phyloP scores from a whole-genome alignment of 495 filamentous ascomycete genomes.

The Aspergillus avenaceus region DNA sequence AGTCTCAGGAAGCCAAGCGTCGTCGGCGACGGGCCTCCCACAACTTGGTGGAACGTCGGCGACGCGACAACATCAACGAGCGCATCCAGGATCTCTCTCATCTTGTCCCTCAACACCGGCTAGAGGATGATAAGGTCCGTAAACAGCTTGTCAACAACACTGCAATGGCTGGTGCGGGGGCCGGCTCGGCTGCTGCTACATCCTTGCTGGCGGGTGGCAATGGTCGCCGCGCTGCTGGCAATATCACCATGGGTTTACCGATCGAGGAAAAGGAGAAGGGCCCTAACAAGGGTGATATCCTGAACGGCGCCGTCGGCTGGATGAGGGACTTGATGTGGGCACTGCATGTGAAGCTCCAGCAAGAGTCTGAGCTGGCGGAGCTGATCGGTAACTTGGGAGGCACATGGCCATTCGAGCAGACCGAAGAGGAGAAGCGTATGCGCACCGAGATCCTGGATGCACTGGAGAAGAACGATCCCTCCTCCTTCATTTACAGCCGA shows the following conservation, averaged over 20 bases:
- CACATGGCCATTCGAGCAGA: conserved; percentile 73
- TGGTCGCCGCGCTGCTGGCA: conserved; percentile 80
- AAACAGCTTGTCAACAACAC: conserved; percentile 91
- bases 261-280: conserved; percentile 98
- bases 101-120: conserved; percentile 83
- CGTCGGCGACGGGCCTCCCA: conserved; percentile 88
- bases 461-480: conserved; percentile 70
- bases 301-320: conserved; percentile 96
- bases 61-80: conserved; percentile 98
- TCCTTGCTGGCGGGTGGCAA: conserved; percentile 82
- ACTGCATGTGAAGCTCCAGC: conserved; percentile 77
- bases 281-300: conserved; percentile 97
- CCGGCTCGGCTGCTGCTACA: conserved; percentile 68
- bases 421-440: conserved; percentile 94
- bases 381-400: conserved; percentile 66
- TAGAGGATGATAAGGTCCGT: conserved; percentile 95
- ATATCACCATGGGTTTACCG: conserved; percentile 84
- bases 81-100: conserved; percentile 94
- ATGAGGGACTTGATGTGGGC: conserved; percentile 98
- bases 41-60: conserved; percentile 90
- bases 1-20: conserved; percentile 87
- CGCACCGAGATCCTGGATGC: conserved; percentile 84
- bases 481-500: conserved; percentile 74
- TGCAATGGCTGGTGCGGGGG: conserved; percentile 75
- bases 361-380: conserved; percentile 79